Evolutionary conservation across 2,329 filamentous ascomycete species (phyloP).

Genomic region (Botrytis fragariae): DNA sequence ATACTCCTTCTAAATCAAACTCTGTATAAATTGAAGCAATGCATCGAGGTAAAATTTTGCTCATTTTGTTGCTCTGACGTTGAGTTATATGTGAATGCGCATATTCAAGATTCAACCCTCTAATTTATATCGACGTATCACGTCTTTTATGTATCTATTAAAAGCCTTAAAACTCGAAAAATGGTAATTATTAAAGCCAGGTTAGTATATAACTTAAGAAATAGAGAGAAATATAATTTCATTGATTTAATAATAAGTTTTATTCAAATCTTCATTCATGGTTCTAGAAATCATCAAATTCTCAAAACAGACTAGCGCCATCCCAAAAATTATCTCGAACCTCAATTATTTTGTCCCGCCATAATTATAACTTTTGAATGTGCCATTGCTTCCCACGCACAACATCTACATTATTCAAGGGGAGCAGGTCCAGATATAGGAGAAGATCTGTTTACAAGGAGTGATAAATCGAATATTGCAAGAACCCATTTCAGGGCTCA

Average conservation of each 20-base stretch:
- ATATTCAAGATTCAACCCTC: neutral
- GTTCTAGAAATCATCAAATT: neutral
- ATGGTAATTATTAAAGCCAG: fast-evolving
- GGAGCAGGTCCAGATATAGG: neutral
- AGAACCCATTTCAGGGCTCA: slow-evolving; percentile 1
- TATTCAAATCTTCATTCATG: neutral
- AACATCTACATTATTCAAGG: neutral
- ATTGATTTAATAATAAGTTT: neutral
- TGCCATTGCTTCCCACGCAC: slow-evolving; percentile 10
- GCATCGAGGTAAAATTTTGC: neutral
- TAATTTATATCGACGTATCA: neutral
- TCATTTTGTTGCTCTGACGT: neutral
- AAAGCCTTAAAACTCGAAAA: neutral
- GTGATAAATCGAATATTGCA: neutral
- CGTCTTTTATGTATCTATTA: neutral
- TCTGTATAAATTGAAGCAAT: neutral
- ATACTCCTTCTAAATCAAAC: neutral
- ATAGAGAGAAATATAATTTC: neutral
- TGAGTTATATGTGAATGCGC: neutral
- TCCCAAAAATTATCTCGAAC: slow-evolving; percentile 19
- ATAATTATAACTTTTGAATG: slow-evolving; percentile 4
- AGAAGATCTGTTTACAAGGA: neutral
- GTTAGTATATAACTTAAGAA: neutral
- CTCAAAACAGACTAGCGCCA: slow-evolving; percentile 13
- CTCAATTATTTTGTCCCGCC: slow-evolving; percentile 17